Evolutionary conservation across 352 stramenopile species (phyloP), one percentile per base, ranked within the genome.

Genomic region (Globisporangium rhizosaccharum): DNA sequence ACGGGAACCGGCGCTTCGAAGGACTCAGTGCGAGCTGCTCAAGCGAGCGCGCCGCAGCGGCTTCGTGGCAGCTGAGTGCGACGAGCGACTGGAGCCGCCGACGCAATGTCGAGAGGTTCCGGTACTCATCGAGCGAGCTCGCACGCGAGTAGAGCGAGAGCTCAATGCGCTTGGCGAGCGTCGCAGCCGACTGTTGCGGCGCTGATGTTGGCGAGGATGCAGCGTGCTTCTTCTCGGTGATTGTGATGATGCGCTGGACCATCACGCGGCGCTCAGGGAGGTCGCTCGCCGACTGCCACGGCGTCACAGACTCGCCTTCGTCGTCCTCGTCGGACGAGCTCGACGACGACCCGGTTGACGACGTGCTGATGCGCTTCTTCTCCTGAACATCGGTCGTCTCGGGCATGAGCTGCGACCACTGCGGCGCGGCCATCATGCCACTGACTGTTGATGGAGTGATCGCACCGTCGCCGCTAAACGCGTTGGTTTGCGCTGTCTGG

Each of bases 131-230:
- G 44, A 88, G 53, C 3, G 79, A 90, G 0, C 66, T 76, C 8
- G 83, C 83, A 23, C 77, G 75, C 9, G 80, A 82, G 62, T 92
- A 92, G 25, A 92, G 56, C 14, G 76, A 82, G 10, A 92, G 37
- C 41, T 92, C 83, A 51, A 92, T 89, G 51, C 76, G 83, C 52
- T 88, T 90, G 3, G 79, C 82, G 25, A 91, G 66, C 25, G 41
- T 45, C 52, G 62, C 80, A 36, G 23, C 59, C 53, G 37, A 59
- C 45, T 42, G 50, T 14, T 46, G 36, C 49, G 68, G 69, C 18
- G 50, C 30, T 7, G 7, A 36, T 36, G 30, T 36, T 36, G 30
- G 30, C 30, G 30, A 36, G 3, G 30, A 36, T 7, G 3, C 30
- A 36, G 30, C 36, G 56, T 57, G 65, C 41, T 72, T 67, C 44